Conservation (phyloP, 2,329 filamentous ascomycete species). For the Aspergillus ustus region DNA sequence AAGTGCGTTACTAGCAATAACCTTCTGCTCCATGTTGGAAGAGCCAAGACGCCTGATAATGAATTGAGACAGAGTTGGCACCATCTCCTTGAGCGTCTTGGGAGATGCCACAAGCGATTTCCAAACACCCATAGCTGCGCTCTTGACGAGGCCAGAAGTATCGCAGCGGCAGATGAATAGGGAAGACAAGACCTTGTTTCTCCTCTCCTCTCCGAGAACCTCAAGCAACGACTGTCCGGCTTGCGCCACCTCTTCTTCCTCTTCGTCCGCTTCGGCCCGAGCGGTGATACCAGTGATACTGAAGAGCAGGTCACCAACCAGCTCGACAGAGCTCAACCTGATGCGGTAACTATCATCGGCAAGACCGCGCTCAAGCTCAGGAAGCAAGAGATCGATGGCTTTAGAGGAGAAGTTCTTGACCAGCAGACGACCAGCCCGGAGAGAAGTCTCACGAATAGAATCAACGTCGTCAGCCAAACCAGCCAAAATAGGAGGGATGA, state of each 20-base stretch:
- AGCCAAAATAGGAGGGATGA: constrained; percentile 92
- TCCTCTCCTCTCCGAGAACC: constrained; percentile 91
- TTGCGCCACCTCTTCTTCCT: constrained; percentile 76
- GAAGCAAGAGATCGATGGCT: constrained; percentile 89
- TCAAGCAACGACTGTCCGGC: constrained; percentile 92
- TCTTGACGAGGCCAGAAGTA: constrained; percentile 87
- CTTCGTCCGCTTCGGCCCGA: constrained; percentile 77
- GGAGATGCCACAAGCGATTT: constrained; percentile 94
- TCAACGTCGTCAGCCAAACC: constrained; percentile 96
- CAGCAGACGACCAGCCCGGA: constrained; percentile 87
- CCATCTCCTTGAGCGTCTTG: constrained; percentile 89
- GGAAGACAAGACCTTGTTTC: constrained; percentile 96
- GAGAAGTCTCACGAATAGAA: constrained; percentile 93
- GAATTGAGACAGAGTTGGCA: constrained; percentile 91
- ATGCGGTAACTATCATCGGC: constrained; percentile 98
- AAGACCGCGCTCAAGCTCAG: constrained; percentile 91
- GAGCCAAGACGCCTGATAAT: constrained; percentile 93
- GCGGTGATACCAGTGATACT: constrained; percentile 93
- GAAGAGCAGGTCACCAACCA: constrained; percentile 95
- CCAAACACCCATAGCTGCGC: constrained; percentile 91
- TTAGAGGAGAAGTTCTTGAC: constrained; percentile 98
- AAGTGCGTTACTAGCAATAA: constrained; percentile 95
- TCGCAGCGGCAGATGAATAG: constrained; percentile 97
- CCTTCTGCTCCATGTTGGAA: constrained; percentile 97
- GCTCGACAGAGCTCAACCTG: constrained; percentile 94